Evolutionary conservation across 2,329 filamentous ascomycete species (phyloP), one percentile per base, ranked within the genome.

Genomic region (Parascedosporium putredinis): DNA sequence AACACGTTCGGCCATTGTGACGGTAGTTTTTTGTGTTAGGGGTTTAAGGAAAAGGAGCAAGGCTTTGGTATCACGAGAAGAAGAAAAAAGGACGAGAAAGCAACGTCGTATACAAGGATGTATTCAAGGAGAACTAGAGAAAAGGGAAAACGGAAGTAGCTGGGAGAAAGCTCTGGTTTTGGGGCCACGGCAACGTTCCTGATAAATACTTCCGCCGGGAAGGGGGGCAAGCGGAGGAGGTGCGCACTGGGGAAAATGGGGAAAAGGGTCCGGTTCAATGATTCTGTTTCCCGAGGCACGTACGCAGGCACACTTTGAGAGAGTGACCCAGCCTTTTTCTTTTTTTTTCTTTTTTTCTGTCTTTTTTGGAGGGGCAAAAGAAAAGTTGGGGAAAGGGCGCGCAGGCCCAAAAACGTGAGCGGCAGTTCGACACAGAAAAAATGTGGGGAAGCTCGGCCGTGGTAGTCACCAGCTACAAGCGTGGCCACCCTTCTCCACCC

Each of bases 1-100:
- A 58, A 97, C 82, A 69, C 90, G 82, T 74, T 95, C 88, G 58
- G 88, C 84, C 87, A 91, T 93, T 59, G 58, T 74, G 66, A 38
- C 10, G 3, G 40, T 29, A 25, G 31, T 34, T 7, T 33, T 4
- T n/a, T 31, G 6, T 31, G 12, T 12, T 16, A 40, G 14, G 33
- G 25, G 23, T 47, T 14, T 16, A n/a, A 6, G 29, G 8, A n/a
- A 49, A 25, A 23, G 23, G 47, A n/a, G n/a, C n/a, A 22, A 16
- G 36, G 6, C 8, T 42, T 6, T 42, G 36, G 36, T 42, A 16
- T 42, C 20, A 16, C 6, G 36, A 42, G n/a, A 29, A 45, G 34
- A 45, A 45, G 25, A 45, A 23, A 45, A 45, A 45, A 24, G 25
- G 42, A 7, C 6, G 16, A 16, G 16, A 16, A 42, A 42, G 36